Evolutionary conservation across 495 filamentous ascomycete species (phyloP).

Genomic region (Neurospora sp.): DNA sequence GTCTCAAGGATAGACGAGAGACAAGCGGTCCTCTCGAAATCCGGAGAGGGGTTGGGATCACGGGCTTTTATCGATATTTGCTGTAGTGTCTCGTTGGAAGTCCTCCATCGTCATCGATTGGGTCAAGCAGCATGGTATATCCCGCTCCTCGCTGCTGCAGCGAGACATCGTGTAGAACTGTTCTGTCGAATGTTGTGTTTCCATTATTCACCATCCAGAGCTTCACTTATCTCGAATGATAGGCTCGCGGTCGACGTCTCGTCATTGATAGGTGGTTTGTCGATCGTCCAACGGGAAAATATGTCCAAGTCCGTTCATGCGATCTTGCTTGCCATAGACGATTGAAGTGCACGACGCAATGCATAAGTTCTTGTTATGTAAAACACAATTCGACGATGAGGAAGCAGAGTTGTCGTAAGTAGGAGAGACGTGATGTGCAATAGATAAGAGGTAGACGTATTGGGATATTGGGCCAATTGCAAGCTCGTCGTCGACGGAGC

Average conservation of each 20-base stretch:
- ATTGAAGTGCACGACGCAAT: background rate
- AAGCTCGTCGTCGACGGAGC: background rate
- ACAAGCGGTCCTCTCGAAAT: background rate
- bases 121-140: background rate
- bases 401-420: background rate
- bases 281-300: background rate
- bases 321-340: background rate
- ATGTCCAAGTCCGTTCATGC: background rate
- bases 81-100: background rate
- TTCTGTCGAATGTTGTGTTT: background rate
- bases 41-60: background rate
- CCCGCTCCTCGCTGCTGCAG: background rate
- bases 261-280: background rate
- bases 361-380: conserved; percentile 12
- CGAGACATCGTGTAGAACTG: background rate
- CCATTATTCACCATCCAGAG: background rate
- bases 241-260: background rate
- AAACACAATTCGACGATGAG: background rate
- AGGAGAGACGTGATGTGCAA: conserved; percentile 1
- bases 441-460: conserved; percentile 13
- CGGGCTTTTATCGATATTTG: background rate
- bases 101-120: background rate
- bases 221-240: background rate
- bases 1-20: background rate
- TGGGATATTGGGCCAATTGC: conserved; percentile 2